Percentiles rank a stretch among this genome's conserved stretches.
Conservation (phyloP, 495 filamentous ascomycete genomes). For the Amphirosellinia nigrospora region DNA sequence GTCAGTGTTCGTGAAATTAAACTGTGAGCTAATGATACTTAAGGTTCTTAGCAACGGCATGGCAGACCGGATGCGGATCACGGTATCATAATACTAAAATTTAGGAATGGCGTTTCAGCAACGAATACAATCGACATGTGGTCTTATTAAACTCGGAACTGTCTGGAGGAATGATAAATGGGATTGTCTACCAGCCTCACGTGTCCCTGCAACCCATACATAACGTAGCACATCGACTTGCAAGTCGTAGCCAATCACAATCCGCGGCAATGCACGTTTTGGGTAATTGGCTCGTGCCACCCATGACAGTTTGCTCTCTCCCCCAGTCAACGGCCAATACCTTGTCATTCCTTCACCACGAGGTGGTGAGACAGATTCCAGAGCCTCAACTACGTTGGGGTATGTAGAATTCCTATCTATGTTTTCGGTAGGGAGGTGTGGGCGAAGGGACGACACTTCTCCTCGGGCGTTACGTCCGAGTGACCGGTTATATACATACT, state of each 20-base stretch:
- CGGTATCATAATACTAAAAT: no score
- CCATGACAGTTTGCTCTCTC: background rate
- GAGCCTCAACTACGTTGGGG: background rate
- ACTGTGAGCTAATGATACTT: no score
- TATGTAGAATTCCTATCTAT: background rate
- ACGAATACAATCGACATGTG: background rate
- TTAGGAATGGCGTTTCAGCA: no score
- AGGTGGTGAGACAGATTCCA: slow-evolving; percentile 16
- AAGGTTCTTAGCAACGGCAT: no score
- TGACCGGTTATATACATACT: no score
- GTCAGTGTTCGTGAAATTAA: no score
- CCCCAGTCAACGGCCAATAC: slow-evolving; percentile 11
- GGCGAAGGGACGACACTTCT: background rate
- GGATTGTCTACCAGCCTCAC: background rate
- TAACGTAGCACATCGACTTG: background rate
- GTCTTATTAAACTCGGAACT: background rate
- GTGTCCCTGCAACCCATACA: background rate
- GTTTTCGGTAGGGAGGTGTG: background rate
- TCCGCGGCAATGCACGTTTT: slow-evolving; percentile 17
- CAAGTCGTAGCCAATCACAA: slow-evolving; percentile 5
- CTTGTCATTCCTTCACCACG: slow-evolving; percentile 8
- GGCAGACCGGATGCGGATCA: no score
- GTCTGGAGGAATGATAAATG: background rate
- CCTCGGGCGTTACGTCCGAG: background rate
- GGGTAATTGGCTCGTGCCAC: slow-evolving; percentile 10